Evolutionary conservation across 2,329 filamentous ascomycete species (phyloP), one percentile per base, ranked within the genome.

Genomic region (Penicillium italicum): DNA sequence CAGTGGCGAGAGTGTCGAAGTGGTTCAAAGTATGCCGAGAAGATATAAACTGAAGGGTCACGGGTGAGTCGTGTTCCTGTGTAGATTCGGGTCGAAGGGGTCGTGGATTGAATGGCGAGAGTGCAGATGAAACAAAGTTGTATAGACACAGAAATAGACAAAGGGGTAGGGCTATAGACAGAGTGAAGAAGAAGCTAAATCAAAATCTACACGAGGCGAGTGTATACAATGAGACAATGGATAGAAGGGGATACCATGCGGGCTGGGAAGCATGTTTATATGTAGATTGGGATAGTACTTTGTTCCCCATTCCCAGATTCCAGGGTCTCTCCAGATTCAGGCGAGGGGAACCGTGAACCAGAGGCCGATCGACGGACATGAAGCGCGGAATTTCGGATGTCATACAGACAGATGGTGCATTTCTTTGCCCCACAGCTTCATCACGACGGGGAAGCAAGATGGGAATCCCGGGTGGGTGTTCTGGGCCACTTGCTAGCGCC

Each of bases 181-280:
- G 38, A 36, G 24, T 31, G 48, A 56, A 60, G 59, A 56, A 46
- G 38, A 65, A 62, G 62, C 56, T 38, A 42, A 54, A 53, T 59
- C 28, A 20, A 58, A 48, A 61, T 59, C 50, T 53, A 63, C 64
- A 64, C 65, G 65, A 69, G 68, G 62, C 55, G 54, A 57, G 24
- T 45, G 62, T 58, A 59, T 58, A 57, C 49, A 58, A 60, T 62
- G 65, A 67, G 50, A 62, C 49, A 63, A 58, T 61, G 45, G 34
- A 61, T 61, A 49, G 41, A 61, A 57, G 58, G 55, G 55, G 56
- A 60, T 55, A 60, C 38, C 62, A 30, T 51, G 41, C 60, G 68
- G 68, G 62, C 56, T 64, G 59, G 56, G 61, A 56, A 64, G 63
- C 65, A 69, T 69, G 68, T 68, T 72, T 72, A 72, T 72, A 72